Base-by-base conservation (phyloP, 345 rosid species). In the Combretum micranthum region DNA sequence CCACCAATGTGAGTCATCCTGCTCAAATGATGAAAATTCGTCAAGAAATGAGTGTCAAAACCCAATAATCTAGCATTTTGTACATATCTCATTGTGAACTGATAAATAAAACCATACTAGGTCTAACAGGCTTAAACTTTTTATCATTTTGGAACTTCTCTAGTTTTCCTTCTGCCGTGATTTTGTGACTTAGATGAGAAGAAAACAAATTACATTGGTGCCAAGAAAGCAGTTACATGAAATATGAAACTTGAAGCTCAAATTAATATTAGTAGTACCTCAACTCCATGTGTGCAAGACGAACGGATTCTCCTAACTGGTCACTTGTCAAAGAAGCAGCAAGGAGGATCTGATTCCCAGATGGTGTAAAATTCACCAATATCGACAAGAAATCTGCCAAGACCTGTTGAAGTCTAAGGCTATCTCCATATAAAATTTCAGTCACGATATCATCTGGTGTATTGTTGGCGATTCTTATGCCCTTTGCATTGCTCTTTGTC, bases 391-490 rank as follows among this genome's bases (percentile, higher is more conserved):
- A 84, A 76, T 84, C 87, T 32, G 89, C 83, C 47, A 88, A 63
- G 47, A 84, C 78, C 66, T 88, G 93, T 66, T 88, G 95, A 74
- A 92, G 85, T 77, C 98, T 81, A 45, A 83, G 71, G 65, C 87
- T 77, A 65, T 92, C 95, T 52, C 93, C 98, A 60, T 79, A 91
- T 32, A 86, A 70, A 52, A 80, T 79, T 53, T 77, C 82, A 20
- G 32, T 45, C 86, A 75, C 78, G 51, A 71, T 64, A 56, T 71
- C 84, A 61, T 81, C 93, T 59, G 61, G 55, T 0, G 76, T 77
- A 44, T 90, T 80, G 55, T 81, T 83, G 60, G 72, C 60, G 47
- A 85, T 70, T 22, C 44, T 68, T 52, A 87, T 76, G 44, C 76
- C 78, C 75, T 87, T 90, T 18, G 62, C 80, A 19, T 72, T 72